Evolutionary conservation across 2,329 filamentous ascomycete species (phyloP), one percentile per base, ranked within the genome.

Genomic region (Pezicula rhizophila): DNA sequence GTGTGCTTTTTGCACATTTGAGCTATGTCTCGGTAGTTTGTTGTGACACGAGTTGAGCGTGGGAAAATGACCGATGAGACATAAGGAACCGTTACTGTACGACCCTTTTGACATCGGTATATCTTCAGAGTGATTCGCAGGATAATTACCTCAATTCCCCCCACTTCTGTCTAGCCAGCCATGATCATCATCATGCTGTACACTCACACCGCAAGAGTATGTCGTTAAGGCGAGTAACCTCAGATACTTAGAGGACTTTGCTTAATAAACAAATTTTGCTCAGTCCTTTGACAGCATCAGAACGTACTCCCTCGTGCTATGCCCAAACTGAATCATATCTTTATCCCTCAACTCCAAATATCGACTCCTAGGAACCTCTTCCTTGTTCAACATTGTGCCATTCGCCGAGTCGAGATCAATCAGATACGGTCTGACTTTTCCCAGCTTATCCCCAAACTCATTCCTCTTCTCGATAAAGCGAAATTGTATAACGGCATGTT

Each of bases 401-500:
- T 97, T 96, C 42, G 88, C 88, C 60, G 89, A 96, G 60, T 96
- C 91, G 43, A 99, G 71, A 68, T 99, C 93, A 55, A 99, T 89
- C 8, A 97, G 66, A 69, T 97, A 99, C 1, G 91, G 91, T 70
- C 82, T 85, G 41, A 91, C 87, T 53, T 75, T 84, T 18, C 87
- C 89, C 50, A 84, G 76, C 63, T 84, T 87, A 64, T 96, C 91
- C 18, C 90, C 91, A 64, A 80, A 95, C 68, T 96, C 89, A 59
- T 95, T 89, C 53, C 80, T 80, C 68, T 85, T 90, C 61, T 89
- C 87, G 17, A 86, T 80, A 63, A 89, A 84, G 34, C 93, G 82
- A 62, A 99, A 99, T 65, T 99, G 93, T 39, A 99, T 79, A 8
- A 91, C 93, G 1, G 92, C 92, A 66, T 99, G 93, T 69, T 99